Percentiles rank a stretch among this genome's conserved stretches.
These are phyloP conservation scores for Leptomonas seymouri DNA, from an alignment of 208 protist genomes.

Conservation along the genomic window DNA sequence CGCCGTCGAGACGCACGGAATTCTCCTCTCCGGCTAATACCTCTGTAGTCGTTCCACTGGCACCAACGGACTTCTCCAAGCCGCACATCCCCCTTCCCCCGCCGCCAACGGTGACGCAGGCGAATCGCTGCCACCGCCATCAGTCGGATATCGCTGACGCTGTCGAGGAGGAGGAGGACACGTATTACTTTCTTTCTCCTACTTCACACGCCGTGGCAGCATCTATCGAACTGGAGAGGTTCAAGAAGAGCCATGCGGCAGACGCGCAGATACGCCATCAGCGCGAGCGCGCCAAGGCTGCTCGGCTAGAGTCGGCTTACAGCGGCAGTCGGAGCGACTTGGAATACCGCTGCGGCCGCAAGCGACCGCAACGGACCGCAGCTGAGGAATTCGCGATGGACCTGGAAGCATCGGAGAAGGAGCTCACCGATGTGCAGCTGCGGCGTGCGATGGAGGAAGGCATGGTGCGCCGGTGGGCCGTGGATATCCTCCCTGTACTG, in stretches of 20 bases:
- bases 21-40: neutral
- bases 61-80: slow-evolving; percentile 39
- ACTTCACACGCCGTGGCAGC: slow-evolving; percentile 43
- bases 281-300: slow-evolving; percentile 8
- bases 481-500: slow-evolving; percentile 63
- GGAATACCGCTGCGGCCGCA: neutral
- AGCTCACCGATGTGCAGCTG: slow-evolving; percentile 26
- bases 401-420: slow-evolving; percentile 20
- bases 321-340: neutral
- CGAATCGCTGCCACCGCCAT: neutral
- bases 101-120: neutral
- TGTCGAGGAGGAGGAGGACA: slow-evolving; percentile 20
- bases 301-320: slow-evolving; percentile 22
- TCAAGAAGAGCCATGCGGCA: slow-evolving; percentile 13
- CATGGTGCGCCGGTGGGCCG: slow-evolving; percentile 54
- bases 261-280: slow-evolving; percentile 26
- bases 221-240: slow-evolving; percentile 16
- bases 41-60: neutral
- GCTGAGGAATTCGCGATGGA: slow-evolving; percentile 18
- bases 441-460: slow-evolving; percentile 50
- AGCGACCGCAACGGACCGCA: slow-evolving; percentile 6
- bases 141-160: neutral
- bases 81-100: slow-evolving; percentile 8
- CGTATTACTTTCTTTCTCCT: slow-evolving; percentile 63
- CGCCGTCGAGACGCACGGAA: neutral